Evolutionary conservation across 164 flowering plant genomes (phyloP).

Genomic region (Stephania japonica): DNA sequence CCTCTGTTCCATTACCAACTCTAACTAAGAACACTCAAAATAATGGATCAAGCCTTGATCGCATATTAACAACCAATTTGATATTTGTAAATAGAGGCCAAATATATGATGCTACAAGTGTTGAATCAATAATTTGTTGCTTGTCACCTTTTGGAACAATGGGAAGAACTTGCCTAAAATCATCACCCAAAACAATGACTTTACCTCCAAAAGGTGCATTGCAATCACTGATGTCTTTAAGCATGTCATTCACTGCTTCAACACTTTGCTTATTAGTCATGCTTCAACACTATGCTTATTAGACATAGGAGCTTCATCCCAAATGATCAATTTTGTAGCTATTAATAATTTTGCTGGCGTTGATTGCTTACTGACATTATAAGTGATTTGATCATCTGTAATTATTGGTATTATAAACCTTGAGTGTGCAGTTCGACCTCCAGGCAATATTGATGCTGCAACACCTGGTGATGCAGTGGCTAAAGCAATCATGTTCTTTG

Average conservation of each 20-base stretch:
- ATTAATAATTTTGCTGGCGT: neutral
- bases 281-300: neutral
- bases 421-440: neutral
- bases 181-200: slow-evolving; percentile 11
- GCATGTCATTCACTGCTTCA: slow-evolving; percentile 7
- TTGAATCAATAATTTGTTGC: neutral
- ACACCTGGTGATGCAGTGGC: neutral
- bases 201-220: slow-evolving; percentile 9
- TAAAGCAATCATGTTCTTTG: neutral
- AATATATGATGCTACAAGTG: neutral
- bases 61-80: neutral
- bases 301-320: slow-evolving; percentile 17
- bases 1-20: slow-evolving; percentile 3
- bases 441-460: neutral
- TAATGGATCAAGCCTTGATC: neutral
- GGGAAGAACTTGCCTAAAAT: slow-evolving; percentile 10
- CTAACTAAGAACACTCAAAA: neutral
- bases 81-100: neutral
- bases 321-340: slow-evolving; percentile 2
- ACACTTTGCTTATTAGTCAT: neutral
- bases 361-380: neutral
- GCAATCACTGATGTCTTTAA: neutral
- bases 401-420: neutral
- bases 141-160: neutral
- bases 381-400: neutral